phyloP scores from a whole-genome alignment of 495 filamentous ascomycete genomes.

The Aspergillus coremiiformis region DNA sequence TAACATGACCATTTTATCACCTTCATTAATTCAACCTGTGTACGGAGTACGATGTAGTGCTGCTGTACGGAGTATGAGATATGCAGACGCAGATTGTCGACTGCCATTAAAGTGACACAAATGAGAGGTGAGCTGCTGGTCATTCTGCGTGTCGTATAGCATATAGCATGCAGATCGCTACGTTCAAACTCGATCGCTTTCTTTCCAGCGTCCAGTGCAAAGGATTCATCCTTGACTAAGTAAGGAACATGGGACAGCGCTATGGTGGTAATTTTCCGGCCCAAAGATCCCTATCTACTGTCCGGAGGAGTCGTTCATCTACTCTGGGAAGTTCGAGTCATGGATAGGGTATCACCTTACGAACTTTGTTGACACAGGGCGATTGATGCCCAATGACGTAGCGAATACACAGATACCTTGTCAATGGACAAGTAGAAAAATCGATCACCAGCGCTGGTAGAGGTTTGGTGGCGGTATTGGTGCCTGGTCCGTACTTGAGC shows the following conservation, averaged over 20 bases:
- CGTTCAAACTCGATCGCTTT: background rate
- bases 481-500: too few relatives aligned
- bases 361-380: conserved; percentile 8
- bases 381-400: conserved; percentile 23
- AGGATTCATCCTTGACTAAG: background rate
- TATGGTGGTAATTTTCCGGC: background rate
- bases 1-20: background rate
- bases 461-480: too few relatives aligned
- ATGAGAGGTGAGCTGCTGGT: background rate
- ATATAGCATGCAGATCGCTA: background rate
- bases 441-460: too few relatives aligned
- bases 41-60: background rate
- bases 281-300: background rate
- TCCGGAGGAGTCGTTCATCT: background rate
- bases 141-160: background rate
- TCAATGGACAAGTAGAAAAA: background rate
- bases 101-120: background rate
- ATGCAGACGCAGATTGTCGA: background rate
- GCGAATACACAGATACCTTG: conserved; percentile 4
- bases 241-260: background rate
- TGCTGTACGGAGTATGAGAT: background rate
- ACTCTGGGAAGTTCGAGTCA: background rate
- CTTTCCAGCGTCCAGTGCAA: background rate
- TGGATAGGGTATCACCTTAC: conserved; percentile 5
- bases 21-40: background rate